Evolutionary conservation across 164 flowering plant species (phyloP), one percentile per base, ranked within the genome.

Genomic region (Euptelea pleiosperma): DNA sequence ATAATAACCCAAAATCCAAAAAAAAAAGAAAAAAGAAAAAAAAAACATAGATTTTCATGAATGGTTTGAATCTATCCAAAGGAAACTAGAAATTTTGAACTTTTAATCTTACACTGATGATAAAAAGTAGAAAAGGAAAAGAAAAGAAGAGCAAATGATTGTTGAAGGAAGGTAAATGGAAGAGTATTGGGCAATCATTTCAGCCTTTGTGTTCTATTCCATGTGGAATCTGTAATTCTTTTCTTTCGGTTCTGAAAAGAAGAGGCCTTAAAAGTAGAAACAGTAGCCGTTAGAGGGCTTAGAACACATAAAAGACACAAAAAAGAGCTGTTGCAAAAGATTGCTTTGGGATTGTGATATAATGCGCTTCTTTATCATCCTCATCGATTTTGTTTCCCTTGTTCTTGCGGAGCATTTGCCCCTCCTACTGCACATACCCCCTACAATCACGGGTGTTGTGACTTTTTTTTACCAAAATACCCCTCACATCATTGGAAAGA

Each of bases 291-390:
- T 33, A 14, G 43, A 57, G 45, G 12, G n/a, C 35, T 1, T 21
- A 28, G 26, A 52, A 3, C 30, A 49, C 7, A 49, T 12, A 31
- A 43, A 52, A 62, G 39, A 8, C 22, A 29, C 31, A 44, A 25
- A 29, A 58, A 59, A 54, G 59, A 52, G 58, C 21, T 16, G 50
- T 47, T 4, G 43, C 19, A 42, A 66, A 53, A 65, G 60, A 60
- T 66, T 59, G 70, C 70, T 59, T 59, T 39, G 70, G 70, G 70
- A 66, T 65, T 65, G 63, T 65, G 52, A 42, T 52, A 12, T 50
- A 30, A 19, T 36, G 54, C 54, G 54, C 36, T 50, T 24, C 30
- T 47, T 47, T 47, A 31, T 31, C 34, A 31, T 31, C 34, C 7
- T 31, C 34, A n/a, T 31, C 34, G 34, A 31, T 31, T 31, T 31